phyloP scores from a whole-genome alignment of 768 basidiomycete genomes.

The Lepiota brunneoincarnata region DNA sequence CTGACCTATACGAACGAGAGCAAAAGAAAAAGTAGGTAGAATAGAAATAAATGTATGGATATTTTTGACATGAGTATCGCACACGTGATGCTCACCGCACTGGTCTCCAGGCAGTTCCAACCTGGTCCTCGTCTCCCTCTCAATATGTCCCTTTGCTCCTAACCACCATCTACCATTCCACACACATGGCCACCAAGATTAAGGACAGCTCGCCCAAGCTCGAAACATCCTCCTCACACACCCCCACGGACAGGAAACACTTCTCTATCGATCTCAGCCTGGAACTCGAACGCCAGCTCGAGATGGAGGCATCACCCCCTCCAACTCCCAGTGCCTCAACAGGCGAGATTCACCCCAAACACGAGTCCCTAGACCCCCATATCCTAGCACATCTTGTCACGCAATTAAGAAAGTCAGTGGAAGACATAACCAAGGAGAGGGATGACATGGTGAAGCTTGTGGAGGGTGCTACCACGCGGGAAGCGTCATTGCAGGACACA shows the following conservation, averaged over 20 bases:
- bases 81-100: constrained; percentile 5
- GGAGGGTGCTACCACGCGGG: constrained; percentile 45
- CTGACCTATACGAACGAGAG: constrained; percentile 3
- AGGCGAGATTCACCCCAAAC: constrained; percentile 18
- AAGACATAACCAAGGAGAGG: constrained; percentile 66
- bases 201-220: no score
- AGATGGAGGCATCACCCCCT: constrained; percentile 58
- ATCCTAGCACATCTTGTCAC: constrained; percentile 76
- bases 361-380: constrained; percentile 65
- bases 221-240: no score
- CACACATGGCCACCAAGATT: background rate
- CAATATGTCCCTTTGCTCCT: constrained; percentile 7
- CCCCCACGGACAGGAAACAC: constrained; percentile 26
- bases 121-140: background rate
- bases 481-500: constrained; percentile 62
- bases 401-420: constrained; percentile 64
- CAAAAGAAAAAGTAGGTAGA: constrained; percentile 1
- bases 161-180: constrained; percentile 4
- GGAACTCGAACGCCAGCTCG: constrained; percentile 77
- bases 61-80: constrained; percentile 1
- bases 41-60: background rate
- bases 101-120: constrained; percentile 6
- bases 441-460: constrained; percentile 61
- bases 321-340: constrained; percentile 29
- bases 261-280: constrained; percentile 78